Base-by-base conservation (phyloP, 2,329 filamentous ascomycete genomes). In the Ceratocystis destructans region DNA sequence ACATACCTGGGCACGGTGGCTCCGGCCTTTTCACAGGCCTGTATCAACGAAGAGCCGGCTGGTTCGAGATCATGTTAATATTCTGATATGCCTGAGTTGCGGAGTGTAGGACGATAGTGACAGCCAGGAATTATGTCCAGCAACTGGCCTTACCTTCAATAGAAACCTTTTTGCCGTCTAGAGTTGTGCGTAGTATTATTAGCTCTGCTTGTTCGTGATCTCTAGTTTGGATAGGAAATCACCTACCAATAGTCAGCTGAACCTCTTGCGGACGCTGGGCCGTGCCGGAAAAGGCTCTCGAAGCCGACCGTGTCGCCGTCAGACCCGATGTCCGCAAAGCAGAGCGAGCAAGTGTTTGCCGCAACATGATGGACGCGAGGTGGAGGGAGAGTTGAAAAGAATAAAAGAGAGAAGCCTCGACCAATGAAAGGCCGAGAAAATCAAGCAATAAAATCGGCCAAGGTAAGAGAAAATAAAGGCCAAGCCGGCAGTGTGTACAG, bases 1-100 rank as follows among this genome's bases (percentile, higher is more conserved):
- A 74, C 81, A 73, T 78, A 89, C 88, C 88, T 91, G 72, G 93
- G 93, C 74, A 97, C 83, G 69, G 88, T 94, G 71, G 82, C 84
- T 74, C 94, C 94, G 70, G 93, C 94, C 81, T 99, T 96, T 80
- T 99, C 94, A 81, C 94, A 99, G 75, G 94, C 94, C 81, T 99
- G 94, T 76, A 99, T 99, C 73, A 99, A 84, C 74, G 94, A 93
- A 72, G 94, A 94, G 71, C 93, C 93, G 78, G 93, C 93, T 96
- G 76, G 76, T 73, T 59, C 55, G 25, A 59, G 31, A 62, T 65
- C 33, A 37, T 48, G 69, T 70, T 64, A 70, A 69, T 62, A 69
- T 45, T 37, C 62, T 41, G 37, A 45, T 55, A 33, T 48, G 31
- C 31, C 31, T 25, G 55, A 8, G 8, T 37, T 20, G 3, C 31